phyloP scores from a whole-genome alignment of 2,329 filamentous ascomycete genomes.

The Lithohypha guttulata region DNA sequence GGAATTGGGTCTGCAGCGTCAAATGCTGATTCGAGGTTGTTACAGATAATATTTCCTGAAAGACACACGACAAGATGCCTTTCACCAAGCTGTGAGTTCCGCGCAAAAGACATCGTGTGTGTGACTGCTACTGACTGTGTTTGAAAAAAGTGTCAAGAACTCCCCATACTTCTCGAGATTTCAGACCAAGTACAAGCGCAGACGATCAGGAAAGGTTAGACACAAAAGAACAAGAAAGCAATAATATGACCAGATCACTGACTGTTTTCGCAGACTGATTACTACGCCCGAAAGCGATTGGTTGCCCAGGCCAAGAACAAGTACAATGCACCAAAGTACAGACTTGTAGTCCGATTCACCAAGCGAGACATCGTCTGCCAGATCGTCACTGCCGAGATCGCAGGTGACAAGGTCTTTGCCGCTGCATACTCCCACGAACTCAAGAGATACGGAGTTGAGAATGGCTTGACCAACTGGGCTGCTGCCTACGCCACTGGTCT shows the following conservation, averaged over 20 bases:
- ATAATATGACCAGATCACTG: neutral
- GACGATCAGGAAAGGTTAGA: constrained; percentile 60
- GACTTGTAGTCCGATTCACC: constrained; percentile 97
- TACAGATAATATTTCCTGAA: constrained; percentile 17
- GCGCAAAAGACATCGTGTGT: neutral
- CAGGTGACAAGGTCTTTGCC: constrained; percentile 91
- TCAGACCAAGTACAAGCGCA: constrained; percentile 99
- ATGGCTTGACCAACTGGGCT: constrained; percentile 99
- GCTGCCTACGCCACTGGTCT: constrained; percentile 95
- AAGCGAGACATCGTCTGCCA: constrained; percentile 99
- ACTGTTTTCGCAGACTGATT: constrained; percentile 64
- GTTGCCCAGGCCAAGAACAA: constrained; percentile 99
- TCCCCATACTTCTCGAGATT: constrained; percentile 96
- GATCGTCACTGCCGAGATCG: constrained; percentile 93
- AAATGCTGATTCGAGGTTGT: constrained; percentile 98
- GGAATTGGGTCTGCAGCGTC: constrained; percentile 89
- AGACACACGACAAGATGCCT: constrained; percentile 28
- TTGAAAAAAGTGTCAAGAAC: constrained; percentile 61
- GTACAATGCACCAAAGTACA: constrained; percentile 99
- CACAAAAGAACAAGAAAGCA: neutral
- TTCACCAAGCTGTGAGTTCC: constrained; percentile 63
- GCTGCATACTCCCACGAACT: constrained; percentile 96
- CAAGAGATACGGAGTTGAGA: constrained; percentile 90
- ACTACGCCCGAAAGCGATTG: constrained; percentile 99
- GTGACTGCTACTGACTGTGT: constrained; percentile 4